Base-by-base conservation (phyloP, 1,139 yeast species). In the Hyphopichia burtonii region DNA sequence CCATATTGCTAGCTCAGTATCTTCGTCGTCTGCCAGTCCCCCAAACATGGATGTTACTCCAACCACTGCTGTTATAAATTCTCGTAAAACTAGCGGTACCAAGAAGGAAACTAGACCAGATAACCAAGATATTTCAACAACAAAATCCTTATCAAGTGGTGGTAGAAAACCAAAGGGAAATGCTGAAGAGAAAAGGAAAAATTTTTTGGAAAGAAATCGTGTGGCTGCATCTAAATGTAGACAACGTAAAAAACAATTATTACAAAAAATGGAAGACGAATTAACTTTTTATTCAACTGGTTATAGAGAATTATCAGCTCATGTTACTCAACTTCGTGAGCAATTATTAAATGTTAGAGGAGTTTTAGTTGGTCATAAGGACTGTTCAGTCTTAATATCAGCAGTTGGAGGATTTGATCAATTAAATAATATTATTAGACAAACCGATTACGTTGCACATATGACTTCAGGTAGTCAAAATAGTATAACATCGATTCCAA, bases 221-320 rank as follows among this genome's bases (percentile, higher is more conserved):
- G 81, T 93, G 12, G 99, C 99, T 0, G 99, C 99, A 0, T 82
- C 94, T 32, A 91, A 90, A 63, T 94, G 98, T 68, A 80, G 99
- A 44, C 96, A 88, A 63, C 79, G 97, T 41, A 94, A 93, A 74
- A 93, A 94, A 67, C 91, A 88, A 59, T 85, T 87, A 73, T 78
- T 89, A 35, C 83, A 80, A 45, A 86, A 84, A 51, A 83, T 93
- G 79, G 96, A 91, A 60, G 81, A 76, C 38, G 95, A 90, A 58
- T 73, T 78, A 61, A 74, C 74, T 28, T 83, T 78, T 53, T 88
- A 82, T 60, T 76, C 88, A 17, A 63, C 75, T 12, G 94, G 91
- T 44, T 90, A 88, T 62, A 78, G 85, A 33, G 80, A 80, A 39
- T 66, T 90, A 42, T 76, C 82, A 15, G 65, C 71, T 3, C 87